Evolutionary conservation across 306 rosid genomes (phyloP).

Genomic region (Corylus americana): DNA sequence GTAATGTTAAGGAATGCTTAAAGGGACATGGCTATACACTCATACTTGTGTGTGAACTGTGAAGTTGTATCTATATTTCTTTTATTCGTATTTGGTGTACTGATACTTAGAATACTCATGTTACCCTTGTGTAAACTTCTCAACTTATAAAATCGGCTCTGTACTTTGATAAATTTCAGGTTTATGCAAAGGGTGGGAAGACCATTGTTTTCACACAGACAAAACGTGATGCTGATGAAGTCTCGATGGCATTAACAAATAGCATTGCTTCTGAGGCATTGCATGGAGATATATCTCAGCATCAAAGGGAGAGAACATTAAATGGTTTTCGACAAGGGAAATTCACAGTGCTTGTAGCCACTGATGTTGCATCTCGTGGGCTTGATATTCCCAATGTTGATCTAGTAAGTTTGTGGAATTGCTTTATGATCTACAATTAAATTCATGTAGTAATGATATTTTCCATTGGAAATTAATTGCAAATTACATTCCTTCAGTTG

Average conservation of each 20-base stretch:
- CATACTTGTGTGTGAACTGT: neutral
- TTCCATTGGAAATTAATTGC: neutral
- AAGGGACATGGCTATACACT: neutral
- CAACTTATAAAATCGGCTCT: neutral
- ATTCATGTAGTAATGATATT: conserved; percentile 1
- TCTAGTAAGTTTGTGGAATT: conserved; percentile 56
- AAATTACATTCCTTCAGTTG: neutral
- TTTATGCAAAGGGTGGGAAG: conserved; percentile 97
- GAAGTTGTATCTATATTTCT: neutral
- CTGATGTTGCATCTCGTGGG: conserved; percentile 99
- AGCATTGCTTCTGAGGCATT: conserved; percentile 91
- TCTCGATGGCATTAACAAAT: conserved; percentile 79
- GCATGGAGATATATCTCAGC: conserved; percentile 99
- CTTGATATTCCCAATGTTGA: conserved; percentile 98
- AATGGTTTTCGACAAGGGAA: conserved; percentile 98
- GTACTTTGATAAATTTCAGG: conserved; percentile 49
- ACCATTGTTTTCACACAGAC: conserved; percentile 97
- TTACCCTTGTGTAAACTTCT: neutral
- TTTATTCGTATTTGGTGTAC: neutral
- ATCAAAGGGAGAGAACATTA: conserved; percentile 94
- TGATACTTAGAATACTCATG: neutral
- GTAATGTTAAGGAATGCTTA: neutral
- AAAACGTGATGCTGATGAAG: conserved; percentile 98
- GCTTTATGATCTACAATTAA: conserved; percentile 12
- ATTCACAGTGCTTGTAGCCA: conserved; percentile 96